Evolutionary conservation across 225 moss, liverwort and hornwort genomes (phyloP).

Genomic region (Neckera pumila): DNA sequence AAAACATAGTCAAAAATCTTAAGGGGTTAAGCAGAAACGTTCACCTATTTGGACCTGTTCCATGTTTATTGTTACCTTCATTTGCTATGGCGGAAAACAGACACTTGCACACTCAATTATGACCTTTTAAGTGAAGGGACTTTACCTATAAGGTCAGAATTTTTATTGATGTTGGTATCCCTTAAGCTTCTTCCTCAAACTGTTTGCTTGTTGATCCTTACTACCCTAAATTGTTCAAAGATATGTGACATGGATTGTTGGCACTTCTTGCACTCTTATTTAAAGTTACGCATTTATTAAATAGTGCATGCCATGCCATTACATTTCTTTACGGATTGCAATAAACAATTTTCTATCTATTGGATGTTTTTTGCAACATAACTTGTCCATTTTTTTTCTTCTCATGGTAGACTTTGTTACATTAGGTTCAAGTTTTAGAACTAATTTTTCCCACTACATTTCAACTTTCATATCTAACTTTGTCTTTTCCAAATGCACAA

Average conservation of each 20-base stretch:
- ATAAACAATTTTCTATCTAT: background rate
- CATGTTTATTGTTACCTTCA: background rate
- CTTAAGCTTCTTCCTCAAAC: accelerated
- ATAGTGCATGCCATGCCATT: accelerated
- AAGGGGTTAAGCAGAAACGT: accelerated
- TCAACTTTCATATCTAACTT: background rate
- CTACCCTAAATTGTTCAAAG: background rate
- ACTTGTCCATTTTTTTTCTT: background rate
- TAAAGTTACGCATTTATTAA: background rate
- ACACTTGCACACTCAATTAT: background rate
- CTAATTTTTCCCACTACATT: background rate
- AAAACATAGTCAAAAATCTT: too few species aligned
- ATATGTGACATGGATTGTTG: background rate
- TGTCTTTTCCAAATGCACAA: background rate
- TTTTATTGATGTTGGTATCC: background rate
- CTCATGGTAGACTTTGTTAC: accelerated
- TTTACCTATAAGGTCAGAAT: background rate
- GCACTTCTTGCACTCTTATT: background rate
- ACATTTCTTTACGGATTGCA: background rate
- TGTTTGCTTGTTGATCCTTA: accelerated
- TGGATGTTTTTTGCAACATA: accelerated
- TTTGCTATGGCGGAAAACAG: background rate
- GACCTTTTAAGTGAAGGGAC: background rate
- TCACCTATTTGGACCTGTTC: background rate
- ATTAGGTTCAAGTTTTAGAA: background rate